Base-by-base conservation (phyloP, 352 stramenopile genomes). In the Phytophthora rubi region DNA sequence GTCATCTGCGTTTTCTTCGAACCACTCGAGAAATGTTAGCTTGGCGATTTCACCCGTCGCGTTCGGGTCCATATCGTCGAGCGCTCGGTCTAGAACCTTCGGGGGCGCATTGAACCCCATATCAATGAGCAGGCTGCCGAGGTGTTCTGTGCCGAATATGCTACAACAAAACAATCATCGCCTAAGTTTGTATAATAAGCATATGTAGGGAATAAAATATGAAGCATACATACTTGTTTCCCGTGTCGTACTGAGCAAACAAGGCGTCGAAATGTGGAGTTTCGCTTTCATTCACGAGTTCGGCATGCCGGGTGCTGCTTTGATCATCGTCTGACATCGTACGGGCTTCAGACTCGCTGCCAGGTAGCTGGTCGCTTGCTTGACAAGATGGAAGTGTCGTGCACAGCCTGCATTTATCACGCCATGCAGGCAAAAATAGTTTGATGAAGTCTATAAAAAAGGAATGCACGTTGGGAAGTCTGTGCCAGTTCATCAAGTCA, bases 21-120 rank as follows among this genome's bases (percentile, higher is more conserved):
- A 92, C 85, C 85, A 92, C 55, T 92, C 82, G 42, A 92, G 78
- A 35, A 92, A 92, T 18, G 73, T 70, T 49, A 89, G 45, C 72
- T 89, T 93, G 28, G 80, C 60, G 53, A 93, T 89, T 59, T 90
- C 85, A 9, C 85, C 85, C 2, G 76, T 88, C 1, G 85, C 85
- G 37, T 89, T 79, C 4, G 85, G 80, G 49, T 93, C 85, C 78
- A 91, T 88, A 6, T 90, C 85, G 57, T 93, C 85, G 7, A 93
- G 65, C 5, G 80, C 85, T 21, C 68, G 74, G 37, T 91, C 79
- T 23, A 93, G 67, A 3, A 90, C 70, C 2, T 73, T 77, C 0
- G 83, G 76, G 1, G 80, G 60, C 0, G 82, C 75, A 33, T 85
- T 90, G 61, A 90, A 93, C 18, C 85, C 85, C 83, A 93, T 91